phyloP scores from a whole-genome alignment of 305 asterid species.

The Salvia sclarea region DNA sequence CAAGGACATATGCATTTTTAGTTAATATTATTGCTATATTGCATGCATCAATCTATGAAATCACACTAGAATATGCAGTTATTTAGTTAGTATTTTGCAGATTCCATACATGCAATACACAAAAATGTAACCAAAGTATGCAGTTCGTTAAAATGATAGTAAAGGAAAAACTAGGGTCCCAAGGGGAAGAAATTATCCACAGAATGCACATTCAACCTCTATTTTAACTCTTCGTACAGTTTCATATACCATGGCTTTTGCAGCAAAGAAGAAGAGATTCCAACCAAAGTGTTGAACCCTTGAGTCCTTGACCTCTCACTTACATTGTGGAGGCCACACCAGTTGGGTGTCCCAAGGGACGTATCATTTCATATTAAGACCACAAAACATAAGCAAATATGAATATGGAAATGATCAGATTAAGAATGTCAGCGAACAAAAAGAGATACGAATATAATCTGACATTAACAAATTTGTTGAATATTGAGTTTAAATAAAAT shows the following conservation, averaged over 20 bases:
- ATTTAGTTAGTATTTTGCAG: neutral
- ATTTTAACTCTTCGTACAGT: neutral
- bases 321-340: too few species aligned
- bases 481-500: neutral
- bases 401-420: neutral
- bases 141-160: neutral
- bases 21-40: constrained; percentile 13
- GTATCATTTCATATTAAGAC: neutral
- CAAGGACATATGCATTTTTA: constrained; percentile 24
- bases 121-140: neutral
- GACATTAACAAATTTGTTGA: neutral
- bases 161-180: constrained; percentile 1
- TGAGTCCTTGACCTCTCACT: neutral
- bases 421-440: neutral
- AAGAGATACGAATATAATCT: constrained; percentile 7
- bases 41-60: neutral
- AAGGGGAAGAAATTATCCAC: neutral
- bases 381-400: neutral
- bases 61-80: neutral
- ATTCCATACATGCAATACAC: neutral
- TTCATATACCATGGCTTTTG: neutral
- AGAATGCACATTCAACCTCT: neutral
- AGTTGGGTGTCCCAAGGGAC: too few species aligned
- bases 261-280: neutral
- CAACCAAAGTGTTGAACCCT: neutral